These are phyloP conservation scores for Ophiostoma sp. DNA, from an alignment of 2,329 filamentous ascomycete species.

Conservation along the genomic window DNA sequence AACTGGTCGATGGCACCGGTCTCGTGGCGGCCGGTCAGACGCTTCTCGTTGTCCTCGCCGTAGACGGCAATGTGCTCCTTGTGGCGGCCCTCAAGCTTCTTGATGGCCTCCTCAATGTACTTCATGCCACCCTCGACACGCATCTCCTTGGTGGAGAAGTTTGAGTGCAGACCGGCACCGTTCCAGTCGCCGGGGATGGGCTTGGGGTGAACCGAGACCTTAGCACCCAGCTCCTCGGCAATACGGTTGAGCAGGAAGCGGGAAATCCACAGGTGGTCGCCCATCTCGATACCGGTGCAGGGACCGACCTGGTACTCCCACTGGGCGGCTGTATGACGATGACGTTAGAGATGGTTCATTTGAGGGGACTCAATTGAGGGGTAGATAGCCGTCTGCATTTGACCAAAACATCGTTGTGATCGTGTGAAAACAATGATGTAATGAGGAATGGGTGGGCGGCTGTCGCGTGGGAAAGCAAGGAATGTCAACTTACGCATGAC, in stretches of 20 bases:
- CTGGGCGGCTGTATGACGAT: conserved; percentile 27
- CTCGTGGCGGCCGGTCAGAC: conserved; percentile 92
- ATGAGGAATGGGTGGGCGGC: conserved; percentile 41
- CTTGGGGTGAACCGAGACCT: conserved; percentile 95
- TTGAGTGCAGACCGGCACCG: conserved; percentile 71
- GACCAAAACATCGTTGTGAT: not conserved
- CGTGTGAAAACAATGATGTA: not conserved
- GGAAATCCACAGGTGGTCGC: conserved; percentile 94
- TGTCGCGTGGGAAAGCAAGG: not conserved
- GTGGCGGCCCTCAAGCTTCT: conserved; percentile 78
- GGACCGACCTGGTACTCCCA: conserved; percentile 34
- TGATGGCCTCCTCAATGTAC: conserved; percentile 81
- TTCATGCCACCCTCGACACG: conserved; percentile 92
- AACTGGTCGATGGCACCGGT: conserved; percentile 93
- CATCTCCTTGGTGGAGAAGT: conserved; percentile 90
- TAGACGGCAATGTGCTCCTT: conserved; percentile 85
- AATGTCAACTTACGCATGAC: conserved; percentile 62
- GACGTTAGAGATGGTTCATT: not conserved
- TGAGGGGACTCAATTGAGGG: not conserved
- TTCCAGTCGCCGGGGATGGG: conserved; percentile 95
- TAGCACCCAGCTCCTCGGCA: conserved; percentile 93
- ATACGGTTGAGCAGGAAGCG: conserved; percentile 77
- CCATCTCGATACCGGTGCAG: conserved; percentile 52
- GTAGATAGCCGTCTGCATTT: not conserved
- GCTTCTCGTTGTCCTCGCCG: conserved; percentile 91